Base-by-base conservation (phyloP, 306 rosid species). In the Echinosophora koreensis region DNA sequence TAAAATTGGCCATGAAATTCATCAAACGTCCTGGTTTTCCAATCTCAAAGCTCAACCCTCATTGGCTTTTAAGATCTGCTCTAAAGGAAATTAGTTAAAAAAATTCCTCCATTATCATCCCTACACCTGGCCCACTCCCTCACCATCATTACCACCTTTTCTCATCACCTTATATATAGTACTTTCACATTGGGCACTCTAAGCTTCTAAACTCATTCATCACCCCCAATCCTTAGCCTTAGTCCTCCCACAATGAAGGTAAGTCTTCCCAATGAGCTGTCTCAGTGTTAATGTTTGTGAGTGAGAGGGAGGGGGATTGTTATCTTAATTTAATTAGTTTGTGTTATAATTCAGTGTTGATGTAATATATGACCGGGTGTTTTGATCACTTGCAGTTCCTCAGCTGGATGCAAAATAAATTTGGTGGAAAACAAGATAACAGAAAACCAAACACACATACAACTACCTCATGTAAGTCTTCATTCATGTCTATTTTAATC, bases 351-450 rank as follows among this genome's bases (percentile, higher is more conserved):
- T 22, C 22, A 57, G 9, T 66, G 61, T 22, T 17, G 8, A 5
- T 64, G 9, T 69, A 14, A 59, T 63, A 11, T 68, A 11, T 68
- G 70, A 11, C 69, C n/a, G 12, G 17, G 14, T 74, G 63, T 47
- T 38, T 66, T 76, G 37, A 7, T 46, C 76, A 30, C 37, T 65
- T 83, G 88, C 88, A 96, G 99, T 89, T 96, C 78, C 84, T 96
- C 71, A 70, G 91, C 64, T 96, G 99, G 98, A 87, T 95, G 93
- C 99, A 95, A 78, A 91, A 85, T 74, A 92, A 89, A 82, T 86
- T 96, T 58, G 78, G 80, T 69, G 94, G 92, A 38, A 92, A 87
- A 80, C 97, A 84, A 62, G 96, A 85, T 63, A 85, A 47, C 79
- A 88, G 81, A 81, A 91, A 73, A 81, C 77, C 90, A 72, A 81